Evolutionary conservation across 2,329 filamentous ascomycete genomes (phyloP).

Genomic region (Periconia digitata): DNA sequence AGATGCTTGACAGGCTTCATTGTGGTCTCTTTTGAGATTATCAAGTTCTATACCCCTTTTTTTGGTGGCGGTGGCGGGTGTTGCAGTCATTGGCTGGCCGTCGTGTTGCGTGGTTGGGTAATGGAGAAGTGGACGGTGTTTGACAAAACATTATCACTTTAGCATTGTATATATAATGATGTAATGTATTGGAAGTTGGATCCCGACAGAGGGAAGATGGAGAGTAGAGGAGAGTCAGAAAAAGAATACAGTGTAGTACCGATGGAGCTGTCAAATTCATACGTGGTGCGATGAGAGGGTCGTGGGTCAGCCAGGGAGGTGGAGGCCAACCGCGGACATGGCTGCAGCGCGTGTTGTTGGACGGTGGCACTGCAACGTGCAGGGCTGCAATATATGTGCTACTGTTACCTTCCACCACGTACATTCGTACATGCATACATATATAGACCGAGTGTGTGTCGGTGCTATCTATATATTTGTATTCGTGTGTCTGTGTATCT

Average conservation of each 20-base stretch:
- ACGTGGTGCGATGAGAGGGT: too few species aligned
- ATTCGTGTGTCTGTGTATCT: too few species aligned
- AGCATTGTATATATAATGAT: slow-evolving; percentile 26
- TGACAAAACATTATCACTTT: slow-evolving; percentile 8
- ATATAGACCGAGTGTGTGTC: too few species aligned
- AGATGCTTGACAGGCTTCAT: slow-evolving; percentile 5
- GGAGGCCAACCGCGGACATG: background rate
- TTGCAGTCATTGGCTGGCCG: background rate
- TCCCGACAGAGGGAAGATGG: background rate
- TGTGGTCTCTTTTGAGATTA: slow-evolving; percentile 7
- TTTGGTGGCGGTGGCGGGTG: slow-evolving; percentile 7
- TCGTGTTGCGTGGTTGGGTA: background rate
- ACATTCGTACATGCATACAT: background rate
- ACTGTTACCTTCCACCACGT: background rate
- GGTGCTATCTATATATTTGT: too few species aligned
- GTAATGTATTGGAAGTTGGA: slow-evolving; percentile 26
- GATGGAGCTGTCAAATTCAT: too few species aligned
- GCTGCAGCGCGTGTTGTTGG: background rate
- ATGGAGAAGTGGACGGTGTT: background rate
- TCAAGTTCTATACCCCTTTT: slow-evolving; percentile 26
- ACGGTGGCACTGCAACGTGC: background rate
- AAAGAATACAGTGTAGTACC: too few species aligned
- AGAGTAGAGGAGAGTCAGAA: background rate
- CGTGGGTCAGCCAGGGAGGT: too few species aligned
- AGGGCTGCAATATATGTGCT: background rate